These are phyloP conservation scores for Guadua angustifolia DNA, from an alignment of 176 grass and related monocot species.

Conservation along the genomic window DNA sequence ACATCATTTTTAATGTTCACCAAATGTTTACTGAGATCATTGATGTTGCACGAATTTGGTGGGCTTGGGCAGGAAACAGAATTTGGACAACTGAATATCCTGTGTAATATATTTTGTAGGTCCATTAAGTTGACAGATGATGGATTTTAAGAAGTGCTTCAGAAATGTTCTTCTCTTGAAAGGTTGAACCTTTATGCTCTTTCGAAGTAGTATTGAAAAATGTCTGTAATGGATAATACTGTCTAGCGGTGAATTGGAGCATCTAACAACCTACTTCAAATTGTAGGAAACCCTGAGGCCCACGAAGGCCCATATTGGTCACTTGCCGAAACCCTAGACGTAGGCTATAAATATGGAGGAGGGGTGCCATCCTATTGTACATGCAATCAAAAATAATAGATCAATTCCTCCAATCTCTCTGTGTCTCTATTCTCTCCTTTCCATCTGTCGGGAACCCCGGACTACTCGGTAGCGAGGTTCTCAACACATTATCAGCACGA, in stretches of 20 bases:
- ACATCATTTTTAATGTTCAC: not conserved
- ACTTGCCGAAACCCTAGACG: too few species aligned
- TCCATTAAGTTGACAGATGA: slow-evolving; percentile 88
- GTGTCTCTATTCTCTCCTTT: too few species aligned
- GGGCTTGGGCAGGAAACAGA: slow-evolving; percentile 1
- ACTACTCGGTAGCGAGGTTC: too few species aligned
- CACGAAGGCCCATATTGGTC: too few species aligned
- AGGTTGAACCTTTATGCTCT: slow-evolving; percentile 91
- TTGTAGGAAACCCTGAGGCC: too few species aligned
- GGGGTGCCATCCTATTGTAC: too few species aligned
- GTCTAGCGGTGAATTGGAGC: not conserved
- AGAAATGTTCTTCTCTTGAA: slow-evolving; percentile 85
- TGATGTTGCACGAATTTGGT: not conserved
- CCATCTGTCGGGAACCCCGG: too few species aligned
- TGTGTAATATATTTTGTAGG: slow-evolving; percentile 48
- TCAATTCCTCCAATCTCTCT: too few species aligned
- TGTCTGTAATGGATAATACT: slow-evolving; percentile 17
- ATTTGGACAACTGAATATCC: slow-evolving; percentile 28
- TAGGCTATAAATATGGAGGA: too few species aligned
- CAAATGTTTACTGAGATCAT: not conserved
- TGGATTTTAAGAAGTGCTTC: slow-evolving; percentile 67
- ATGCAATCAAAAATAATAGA: too few species aligned
- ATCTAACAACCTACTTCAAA: slow-evolving; percentile 37
- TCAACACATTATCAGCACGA: too few species aligned
- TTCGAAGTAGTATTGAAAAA: slow-evolving; percentile 60